Base-by-base conservation (phyloP, 768 basidiomycete species). In the Boletus bicolor region DNA sequence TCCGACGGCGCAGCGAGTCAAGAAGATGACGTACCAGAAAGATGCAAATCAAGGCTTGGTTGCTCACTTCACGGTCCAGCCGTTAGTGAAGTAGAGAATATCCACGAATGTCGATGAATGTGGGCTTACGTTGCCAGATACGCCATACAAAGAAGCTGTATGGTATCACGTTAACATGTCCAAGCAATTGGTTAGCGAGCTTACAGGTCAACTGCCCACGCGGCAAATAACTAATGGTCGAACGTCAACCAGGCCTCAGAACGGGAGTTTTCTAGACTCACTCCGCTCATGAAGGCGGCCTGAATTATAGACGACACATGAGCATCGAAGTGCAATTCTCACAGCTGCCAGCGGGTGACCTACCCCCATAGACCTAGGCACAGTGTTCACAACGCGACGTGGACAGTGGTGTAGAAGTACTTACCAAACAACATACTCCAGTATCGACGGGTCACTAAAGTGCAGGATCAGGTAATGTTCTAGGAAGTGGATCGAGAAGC, bases 131-230 rank as follows among this genome's bases (percentile, higher is more conserved):
- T 48, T 55, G 55, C 58, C 58, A 56, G 19, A 64, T 54, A 19
- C 63, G 63, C 63, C 62, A 64, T 26, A 64, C 37, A 21, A 61
- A 64, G 32, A 47, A 60, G 7, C 63, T 64, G 44, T 21, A 35
- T 15, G 44, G n/a, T 6, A 12, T 17, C 17, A 5, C 4, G 4
- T 56, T 8, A 46, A 30, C 15, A 21, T 19, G 2, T 35, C 30
- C 24, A n/a, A 30, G 24, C 11, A 0, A 41, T 30, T 11, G 15
- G 12, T 35, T 7, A 26, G 17, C 10, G 6, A 41, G 21, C 58
- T 15, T 39, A 53, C 58, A 57, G 19, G 44, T 59, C 47, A 9
- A 57, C 55, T 2, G 32, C 32, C 43, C 46, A 49, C 4, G 42
- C 46, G 2, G 53, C 58, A 10, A 53, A 5, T 12, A 41, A 53